Base-by-base conservation (phyloP, 2,329 filamentous ascomycete genomes). In the Sporothrix protearum region DNA sequence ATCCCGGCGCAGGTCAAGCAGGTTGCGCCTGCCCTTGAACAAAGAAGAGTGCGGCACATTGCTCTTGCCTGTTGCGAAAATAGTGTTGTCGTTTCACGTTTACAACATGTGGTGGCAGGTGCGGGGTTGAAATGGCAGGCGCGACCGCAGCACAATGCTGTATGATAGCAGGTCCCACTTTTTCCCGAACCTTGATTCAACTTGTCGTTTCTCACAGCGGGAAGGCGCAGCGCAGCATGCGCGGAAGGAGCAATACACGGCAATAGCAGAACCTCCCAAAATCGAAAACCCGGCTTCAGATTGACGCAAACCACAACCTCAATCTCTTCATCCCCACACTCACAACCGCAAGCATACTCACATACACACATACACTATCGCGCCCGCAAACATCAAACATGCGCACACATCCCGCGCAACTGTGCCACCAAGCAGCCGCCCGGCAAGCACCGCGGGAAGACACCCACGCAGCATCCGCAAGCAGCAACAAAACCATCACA, bases 161-260 rank as follows among this genome's bases (percentile, higher is more conserved):
- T 25, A 42, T 63, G 19, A 63, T n/a, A 25, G 57, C 57, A 53
- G 30, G 57, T 22, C n/a, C 57, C 57, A 63, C 57, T 63, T 63
- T 63, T 59, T 42, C 28, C 33, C 14, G n/a, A 10, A 14, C 39
- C 63, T 33, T 33, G 61, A 22, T 33, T 33, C 33, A 5, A 57
- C 53, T 33, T 51, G 5, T n/a, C 16, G 4, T 22, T 10, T 67
- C 33, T 1, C 45, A 66, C 61, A 45, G 25, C 61, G 61, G 61
- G 61, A 66, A 49, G 61, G 61, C 61, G 61, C 61, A 66, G 61
- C 61, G 42, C 61, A 49, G 42, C 22, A 66, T 42, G 61, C 61
- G 61, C 61, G 61, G 61, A 47, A 66, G 61, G 61, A 66, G 36
- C 57, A 25, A 63, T n/a, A 25, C 19, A 36, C 33, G 10, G 33